phyloP scores from a whole-genome alignment of 2,329 filamentous ascomycete species.

The Ceratocystis destructans region DNA sequence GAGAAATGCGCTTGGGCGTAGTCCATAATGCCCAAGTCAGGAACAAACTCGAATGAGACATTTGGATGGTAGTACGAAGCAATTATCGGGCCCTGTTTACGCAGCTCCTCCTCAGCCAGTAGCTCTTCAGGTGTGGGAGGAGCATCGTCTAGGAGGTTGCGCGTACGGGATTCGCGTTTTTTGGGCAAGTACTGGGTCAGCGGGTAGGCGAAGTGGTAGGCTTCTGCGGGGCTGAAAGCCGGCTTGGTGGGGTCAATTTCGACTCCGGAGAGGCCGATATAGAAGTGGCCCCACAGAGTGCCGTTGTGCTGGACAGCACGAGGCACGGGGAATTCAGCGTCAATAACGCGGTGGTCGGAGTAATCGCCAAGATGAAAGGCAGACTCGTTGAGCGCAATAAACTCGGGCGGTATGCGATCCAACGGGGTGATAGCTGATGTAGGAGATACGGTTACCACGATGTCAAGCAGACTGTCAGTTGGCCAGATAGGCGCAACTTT shows the following conservation, averaged over 20 bases:
- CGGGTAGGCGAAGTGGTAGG: slow-evolving; percentile 72
- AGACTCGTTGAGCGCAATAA: slow-evolving; percentile 65
- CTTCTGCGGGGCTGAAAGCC: slow-evolving; percentile 58
- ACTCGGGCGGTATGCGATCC: slow-evolving; percentile 48
- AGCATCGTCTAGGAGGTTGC: slow-evolving; percentile 60
- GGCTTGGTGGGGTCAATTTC: slow-evolving; percentile 60
- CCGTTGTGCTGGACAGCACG: slow-evolving; percentile 75
- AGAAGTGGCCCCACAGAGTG: slow-evolving; percentile 91
- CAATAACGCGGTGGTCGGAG: slow-evolving; percentile 62
- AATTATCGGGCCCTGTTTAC: slow-evolving; percentile 49
- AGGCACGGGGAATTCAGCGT: slow-evolving; percentile 66
- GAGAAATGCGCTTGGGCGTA: slow-evolving; percentile 58
- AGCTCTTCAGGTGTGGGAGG: slow-evolving; percentile 31
- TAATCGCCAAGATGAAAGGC: slow-evolving; percentile 66
- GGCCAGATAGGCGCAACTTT: slow-evolving; percentile 81
- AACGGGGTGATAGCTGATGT: slow-evolving; percentile 56
- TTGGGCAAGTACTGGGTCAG: slow-evolving; percentile 81
- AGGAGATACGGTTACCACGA: slow-evolving; percentile 71
- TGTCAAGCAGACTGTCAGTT: slow-evolving; percentile 61
- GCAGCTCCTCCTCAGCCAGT: slow-evolving; percentile 39
- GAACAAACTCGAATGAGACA: slow-evolving; percentile 75
- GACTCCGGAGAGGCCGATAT: slow-evolving; percentile 62
- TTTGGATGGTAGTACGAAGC: slow-evolving; percentile 91
- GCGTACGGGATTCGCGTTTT: slow-evolving; percentile 78
- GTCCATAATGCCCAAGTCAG: slow-evolving; percentile 57